These are phyloP conservation scores for Lanmaoa pseudosensibilis DNA, from an alignment of 768 basidiomycete species.

Conservation along the genomic window DNA sequence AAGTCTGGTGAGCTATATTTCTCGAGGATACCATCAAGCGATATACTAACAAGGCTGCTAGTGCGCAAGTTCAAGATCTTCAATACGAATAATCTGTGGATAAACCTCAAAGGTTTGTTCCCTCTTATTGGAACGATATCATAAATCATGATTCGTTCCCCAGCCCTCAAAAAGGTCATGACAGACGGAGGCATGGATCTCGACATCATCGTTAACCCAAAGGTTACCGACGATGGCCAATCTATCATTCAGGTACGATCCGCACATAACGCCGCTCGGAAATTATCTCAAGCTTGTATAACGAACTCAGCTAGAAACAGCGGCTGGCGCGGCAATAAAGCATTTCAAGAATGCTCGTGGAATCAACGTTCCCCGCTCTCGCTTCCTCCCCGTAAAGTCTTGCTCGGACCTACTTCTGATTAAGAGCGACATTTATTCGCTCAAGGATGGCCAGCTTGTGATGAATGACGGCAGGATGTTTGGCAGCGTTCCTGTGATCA, in stretches of 20 bases:
- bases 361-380: slow-evolving; percentile 90
- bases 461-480: slow-evolving; percentile 86
- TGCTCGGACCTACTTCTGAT: slow-evolving; percentile 88
- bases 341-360: slow-evolving; percentile 91
- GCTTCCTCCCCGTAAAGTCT: slow-evolving; percentile 90
- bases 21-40: not conserved
- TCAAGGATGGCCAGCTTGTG: slow-evolving; percentile 83
- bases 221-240: slow-evolving; percentile 82
- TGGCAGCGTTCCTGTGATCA: slow-evolving; percentile 89
- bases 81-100: slow-evolving; percentile 84
- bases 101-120: slow-evolving; percentile 68
- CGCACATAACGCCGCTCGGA: not conserved
- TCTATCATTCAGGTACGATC: slow-evolving; percentile 70
- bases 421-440: slow-evolving; percentile 90
- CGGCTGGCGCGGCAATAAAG: slow-evolving; percentile 92
- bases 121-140: not conserved
- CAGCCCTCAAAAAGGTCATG: slow-evolving; percentile 90
- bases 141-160: not conserved
- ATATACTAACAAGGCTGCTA: slow-evolving; percentile 19
- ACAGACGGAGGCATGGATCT: slow-evolving; percentile 83
- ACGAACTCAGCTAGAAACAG: slow-evolving; percentile 68
- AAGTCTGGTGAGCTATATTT: slow-evolving; percentile 37
- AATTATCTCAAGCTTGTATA: slow-evolving; percentile 1
- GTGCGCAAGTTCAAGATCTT: slow-evolving; percentile 93
- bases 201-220: slow-evolving; percentile 94